phyloP scores from a whole-genome alignment of 768 basidiomycete species.

The Lactarius pseudohatsudake region DNA sequence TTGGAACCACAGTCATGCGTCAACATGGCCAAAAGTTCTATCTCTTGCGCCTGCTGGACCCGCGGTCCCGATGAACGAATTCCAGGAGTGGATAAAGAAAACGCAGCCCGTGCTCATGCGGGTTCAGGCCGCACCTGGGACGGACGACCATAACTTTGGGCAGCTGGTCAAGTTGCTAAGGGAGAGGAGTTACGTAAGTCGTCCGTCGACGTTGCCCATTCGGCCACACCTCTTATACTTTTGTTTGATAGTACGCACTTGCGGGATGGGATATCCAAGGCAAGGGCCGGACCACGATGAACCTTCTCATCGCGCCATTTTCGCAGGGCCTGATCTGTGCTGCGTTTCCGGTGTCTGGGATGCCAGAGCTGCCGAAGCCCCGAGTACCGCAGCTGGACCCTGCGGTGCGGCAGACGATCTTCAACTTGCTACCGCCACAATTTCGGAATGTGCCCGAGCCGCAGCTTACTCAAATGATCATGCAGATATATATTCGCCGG shows the following conservation, averaged over 20 bases:
- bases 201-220: background rate
- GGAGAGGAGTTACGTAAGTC: constrained; percentile 23
- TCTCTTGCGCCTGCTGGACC: constrained; percentile 20
- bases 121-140: constrained; percentile 11
- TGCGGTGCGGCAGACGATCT: constrained; percentile 12
- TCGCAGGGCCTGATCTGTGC: constrained; percentile 22
- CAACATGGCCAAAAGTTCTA: constrained; percentile 26
- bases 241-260: constrained; percentile 23
- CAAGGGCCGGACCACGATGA: constrained; percentile 4
- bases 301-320: constrained; percentile 27
- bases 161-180: constrained; percentile 24
- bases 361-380: constrained; percentile 22
- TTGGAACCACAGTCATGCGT: constrained; percentile 5
- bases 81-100: constrained; percentile 27
- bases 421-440: constrained; percentile 12
- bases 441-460: constrained; percentile 5
- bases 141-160: constrained; percentile 19
- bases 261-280: constrained; percentile 28
- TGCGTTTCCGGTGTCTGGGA: constrained; percentile 26
- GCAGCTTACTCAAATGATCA: constrained; percentile 16
- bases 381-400: constrained; percentile 3
- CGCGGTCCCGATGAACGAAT: constrained; percentile 20
- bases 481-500: constrained; percentile 7
- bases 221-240: background rate
- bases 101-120: constrained; percentile 18